Percentiles rank a stretch among this genome's conserved stretches.
Evolutionary conservation across 2,329 filamentous ascomycete species (phyloP).

Genomic region (Biscogniauxia mediterranea): DNA sequence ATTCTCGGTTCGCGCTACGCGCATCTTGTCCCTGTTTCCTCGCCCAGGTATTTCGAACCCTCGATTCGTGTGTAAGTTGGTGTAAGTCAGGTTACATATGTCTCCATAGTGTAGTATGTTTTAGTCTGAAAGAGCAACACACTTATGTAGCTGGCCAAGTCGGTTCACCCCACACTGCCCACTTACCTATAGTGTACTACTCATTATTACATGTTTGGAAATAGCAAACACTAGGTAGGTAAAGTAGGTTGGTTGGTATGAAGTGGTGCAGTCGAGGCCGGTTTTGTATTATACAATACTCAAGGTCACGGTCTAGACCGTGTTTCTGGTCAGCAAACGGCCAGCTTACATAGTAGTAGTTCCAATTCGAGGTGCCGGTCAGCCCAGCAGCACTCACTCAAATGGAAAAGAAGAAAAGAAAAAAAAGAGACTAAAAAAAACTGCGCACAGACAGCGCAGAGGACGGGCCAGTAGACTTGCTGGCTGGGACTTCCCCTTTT

Average conservation of each 20-base stretch:
- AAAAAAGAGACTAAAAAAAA: neutral
- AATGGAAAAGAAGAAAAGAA: neutral
- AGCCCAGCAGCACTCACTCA: no score
- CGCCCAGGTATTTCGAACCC: neutral
- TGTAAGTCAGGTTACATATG: no score
- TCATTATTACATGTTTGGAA: no score
- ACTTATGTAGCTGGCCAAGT: no score
- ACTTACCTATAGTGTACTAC: no score
- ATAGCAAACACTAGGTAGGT: no score
- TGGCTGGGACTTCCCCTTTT: constrained; percentile 15
- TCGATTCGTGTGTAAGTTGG: no score
- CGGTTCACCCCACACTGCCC: no score
- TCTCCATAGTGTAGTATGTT: no score
- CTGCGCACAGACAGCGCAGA: neutral
- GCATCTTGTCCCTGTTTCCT: neutral
- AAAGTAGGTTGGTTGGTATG: no score
- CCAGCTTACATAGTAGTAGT: neutral
- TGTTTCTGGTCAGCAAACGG: neutral
- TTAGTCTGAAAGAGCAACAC: no score
- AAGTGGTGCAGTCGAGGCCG: neutral
- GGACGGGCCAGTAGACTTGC: neutral
- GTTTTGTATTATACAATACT: neutral
- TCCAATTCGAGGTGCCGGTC: neutral
- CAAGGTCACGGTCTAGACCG: neutral
- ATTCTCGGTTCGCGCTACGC: neutral